Evolutionary conservation across 768 basidiomycete species (phyloP), one percentile per base, ranked within the genome.

Genomic region (Trametes coccinea): DNA sequence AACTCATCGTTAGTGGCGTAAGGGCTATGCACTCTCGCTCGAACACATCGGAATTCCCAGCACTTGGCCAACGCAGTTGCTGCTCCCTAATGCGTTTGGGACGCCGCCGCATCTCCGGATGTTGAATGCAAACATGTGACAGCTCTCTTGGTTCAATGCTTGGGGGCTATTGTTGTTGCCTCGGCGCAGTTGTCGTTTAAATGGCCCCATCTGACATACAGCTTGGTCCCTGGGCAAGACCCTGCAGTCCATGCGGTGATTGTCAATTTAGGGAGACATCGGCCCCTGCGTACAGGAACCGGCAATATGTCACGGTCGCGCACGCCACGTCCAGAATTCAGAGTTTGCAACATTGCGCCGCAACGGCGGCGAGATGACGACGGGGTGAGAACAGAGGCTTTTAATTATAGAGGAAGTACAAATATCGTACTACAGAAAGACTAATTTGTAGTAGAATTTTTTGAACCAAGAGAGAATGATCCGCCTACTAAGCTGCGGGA

Each of bases 1-100:
- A 45, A 39, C 33, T 22, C 49, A 33, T 45, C 40, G 16, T n/a
- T 34, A 52, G 57, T 58, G 56, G 56, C 56, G 56, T 58, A 39
- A 48, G 51, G 57, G 57, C 57, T 37, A 52, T 59, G 49, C 57
- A 22, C 7, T 37, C 7, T 51, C 30, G 27, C 14, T 30, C 13
- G 29, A 39, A 29, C 46, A 30, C 44, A 31, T 50, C 39, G 49
- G 22, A 14, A 10, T 29, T 39, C 48, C 51, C 49, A 44, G n/a
- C 44, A 50, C 10, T 34, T 30, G 29, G 48, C 14, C 30, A 22
- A 33, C 57, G 50, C 41, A 44, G n/a, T 44, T 27, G 41, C 57
- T 37, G 6, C 11, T 6, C 34, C 41, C 57, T 41, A 22, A 31
- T 33, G 22, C 16, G 30, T 22, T 3, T 31, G 4, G 13, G 27